A percentile compares a stretch with the other conserved stretches of the same genome.
Conservation (phyloP, 345 rosid genomes). For the Eucalyptus lansdowneana region DNA sequence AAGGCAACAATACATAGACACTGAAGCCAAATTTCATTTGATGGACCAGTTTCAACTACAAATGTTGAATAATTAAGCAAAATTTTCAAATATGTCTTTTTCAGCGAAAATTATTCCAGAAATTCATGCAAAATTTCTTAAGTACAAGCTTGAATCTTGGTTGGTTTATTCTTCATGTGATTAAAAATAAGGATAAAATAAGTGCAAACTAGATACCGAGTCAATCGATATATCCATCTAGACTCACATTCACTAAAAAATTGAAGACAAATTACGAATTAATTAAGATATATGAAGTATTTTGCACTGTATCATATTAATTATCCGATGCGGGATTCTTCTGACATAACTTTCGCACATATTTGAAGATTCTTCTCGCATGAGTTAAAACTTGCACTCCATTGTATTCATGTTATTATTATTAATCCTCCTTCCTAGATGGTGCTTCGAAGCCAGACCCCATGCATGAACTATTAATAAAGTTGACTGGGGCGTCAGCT, state of each 20-base stretch:
- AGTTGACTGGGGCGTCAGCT: background rate
- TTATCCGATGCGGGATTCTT: background rate
- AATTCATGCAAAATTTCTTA: background rate
- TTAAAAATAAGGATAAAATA: background rate
- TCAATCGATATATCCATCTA: rapidly evolving
- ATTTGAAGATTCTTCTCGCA: background rate
- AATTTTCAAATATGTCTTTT: background rate
- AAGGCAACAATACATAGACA: background rate
- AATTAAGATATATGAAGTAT: background rate
- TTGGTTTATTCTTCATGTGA: background rate
- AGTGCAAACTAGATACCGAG: background rate
- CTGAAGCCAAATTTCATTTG: too few species aligned
- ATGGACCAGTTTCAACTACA: background rate
- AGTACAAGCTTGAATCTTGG: background rate
- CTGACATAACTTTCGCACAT: rapidly evolving
- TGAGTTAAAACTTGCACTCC: background rate
- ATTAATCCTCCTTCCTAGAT: background rate
- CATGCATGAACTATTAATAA: background rate
- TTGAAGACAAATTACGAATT: background rate
- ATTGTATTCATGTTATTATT: background rate
- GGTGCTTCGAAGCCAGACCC: background rate
- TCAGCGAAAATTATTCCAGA: background rate
- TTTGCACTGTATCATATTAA: rapidly evolving
- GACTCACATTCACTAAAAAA: rapidly evolving
- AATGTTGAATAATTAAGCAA: background rate